These are phyloP conservation scores for Candida orba DNA, from an alignment of 805 yeast genomes.

Conservation along the genomic window DNA sequence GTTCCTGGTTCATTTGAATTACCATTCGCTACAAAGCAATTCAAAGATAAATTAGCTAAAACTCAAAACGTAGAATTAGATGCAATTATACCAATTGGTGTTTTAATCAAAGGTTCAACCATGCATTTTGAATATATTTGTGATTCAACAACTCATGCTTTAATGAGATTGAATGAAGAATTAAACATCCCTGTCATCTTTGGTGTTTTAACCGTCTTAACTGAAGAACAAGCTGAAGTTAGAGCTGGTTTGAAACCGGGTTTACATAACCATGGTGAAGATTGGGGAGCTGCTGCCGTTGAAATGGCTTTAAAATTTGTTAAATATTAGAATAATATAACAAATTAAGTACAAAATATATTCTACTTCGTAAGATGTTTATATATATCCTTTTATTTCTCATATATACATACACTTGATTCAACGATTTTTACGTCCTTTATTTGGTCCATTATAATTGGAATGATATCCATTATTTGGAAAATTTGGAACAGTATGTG, in stretches of 20 bases:
- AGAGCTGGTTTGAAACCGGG: conserved; percentile 83
- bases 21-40: conserved; percentile 66
- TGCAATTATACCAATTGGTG: conserved; percentile 91
- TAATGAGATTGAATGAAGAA: conserved; percentile 74
- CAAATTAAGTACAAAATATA: too few species aligned
- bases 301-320: conserved; percentile 68
- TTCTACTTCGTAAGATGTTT: too few species aligned
- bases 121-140: conserved; percentile 98
- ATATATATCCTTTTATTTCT: too few species aligned
- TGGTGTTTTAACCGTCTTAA: conserved; percentile 88
- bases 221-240: conserved; percentile 88
- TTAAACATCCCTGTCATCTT: conserved; percentile 77
- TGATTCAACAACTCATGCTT: conserved; percentile 76
- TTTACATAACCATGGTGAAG: conserved; percentile 94
- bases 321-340: not conserved
- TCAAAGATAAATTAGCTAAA: conserved; percentile 36
- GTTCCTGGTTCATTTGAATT: conserved; percentile 96
- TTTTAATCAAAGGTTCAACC: conserved; percentile 90
- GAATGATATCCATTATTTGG: too few species aligned
- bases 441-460: not conserved
- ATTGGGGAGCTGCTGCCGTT: conserved; percentile 99
- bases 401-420: too few species aligned
- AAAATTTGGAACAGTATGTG: too few species aligned
- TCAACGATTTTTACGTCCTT: conserved; percentile 2
- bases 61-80: conserved; percentile 48